phyloP scores from a whole-genome alignment of 495 filamentous ascomycete genomes.

The Lasiosphaeria ovina region DNA sequence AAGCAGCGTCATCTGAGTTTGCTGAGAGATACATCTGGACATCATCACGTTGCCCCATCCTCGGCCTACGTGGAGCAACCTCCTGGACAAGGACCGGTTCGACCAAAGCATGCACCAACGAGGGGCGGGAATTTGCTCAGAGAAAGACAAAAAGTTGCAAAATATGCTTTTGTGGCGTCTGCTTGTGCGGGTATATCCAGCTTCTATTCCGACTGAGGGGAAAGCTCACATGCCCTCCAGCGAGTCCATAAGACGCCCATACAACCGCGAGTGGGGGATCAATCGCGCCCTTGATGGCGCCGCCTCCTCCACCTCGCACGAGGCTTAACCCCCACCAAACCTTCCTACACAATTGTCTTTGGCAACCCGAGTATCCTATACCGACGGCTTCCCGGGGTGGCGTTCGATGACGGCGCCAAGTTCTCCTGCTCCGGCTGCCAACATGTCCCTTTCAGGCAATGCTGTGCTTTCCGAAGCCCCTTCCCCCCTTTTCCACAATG shows the following conservation, averaged over 20 bases:
- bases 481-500: neutral
- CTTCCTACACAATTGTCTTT: neutral
- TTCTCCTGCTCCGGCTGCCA: neutral
- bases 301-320: neutral
- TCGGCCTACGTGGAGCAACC: neutral
- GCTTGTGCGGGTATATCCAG: constrained; percentile 20
- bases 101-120: neutral
- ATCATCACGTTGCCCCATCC: neutral
- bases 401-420: neutral
- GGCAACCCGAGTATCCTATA: neutral
- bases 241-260: neutral
- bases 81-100: neutral
- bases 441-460: neutral
- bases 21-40: constrained; percentile 3
- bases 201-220: constrained; percentile 6
- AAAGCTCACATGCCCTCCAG: constrained; percentile 6
- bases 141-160: constrained; percentile 2
- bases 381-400: neutral
- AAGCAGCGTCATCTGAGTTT: constrained; percentile 5
- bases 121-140: neutral
- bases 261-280: neutral
- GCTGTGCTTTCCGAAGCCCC: constrained; percentile 4
- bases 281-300: neutral
- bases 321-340: constrained; percentile 10
- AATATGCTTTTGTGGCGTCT: constrained; percentile 18